Conservation (phyloP, 768 basidiomycete genomes). For the Tricholoma sp. region DNA sequence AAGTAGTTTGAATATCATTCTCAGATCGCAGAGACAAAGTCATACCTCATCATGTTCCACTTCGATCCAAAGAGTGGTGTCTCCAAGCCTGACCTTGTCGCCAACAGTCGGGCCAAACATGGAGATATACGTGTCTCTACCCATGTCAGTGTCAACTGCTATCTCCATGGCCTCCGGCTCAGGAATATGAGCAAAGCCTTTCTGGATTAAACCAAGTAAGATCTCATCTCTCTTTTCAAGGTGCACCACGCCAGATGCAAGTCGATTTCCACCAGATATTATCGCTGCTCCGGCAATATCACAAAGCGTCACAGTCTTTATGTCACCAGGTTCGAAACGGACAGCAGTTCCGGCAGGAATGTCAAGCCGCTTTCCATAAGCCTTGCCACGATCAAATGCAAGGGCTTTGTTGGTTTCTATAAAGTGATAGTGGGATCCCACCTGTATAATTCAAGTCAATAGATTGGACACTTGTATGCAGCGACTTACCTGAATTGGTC, state of each 20-base stretch:
- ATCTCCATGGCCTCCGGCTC: slow-evolving; percentile 60
- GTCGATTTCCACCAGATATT: slow-evolving; percentile 74
- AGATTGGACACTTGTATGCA: slow-evolving; percentile 3
- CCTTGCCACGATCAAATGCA: slow-evolving; percentile 73
- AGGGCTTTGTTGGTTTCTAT: slow-evolving; percentile 82
- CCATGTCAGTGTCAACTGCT: slow-evolving; percentile 47
- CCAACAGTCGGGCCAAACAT: slow-evolving; percentile 97
- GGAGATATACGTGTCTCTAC: slow-evolving; percentile 72
- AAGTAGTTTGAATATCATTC: neutral
- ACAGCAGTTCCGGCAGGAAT: slow-evolving; percentile 94
- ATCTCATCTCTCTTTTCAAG: slow-evolving; percentile 39
- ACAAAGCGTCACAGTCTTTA: slow-evolving; percentile 78
- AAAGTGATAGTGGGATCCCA: slow-evolving; percentile 95
- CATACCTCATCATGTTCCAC: slow-evolving; percentile 79
- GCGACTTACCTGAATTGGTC: slow-evolving; percentile 77
- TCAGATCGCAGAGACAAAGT: slow-evolving; percentile 1
- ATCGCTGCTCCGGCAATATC: slow-evolving; percentile 65
- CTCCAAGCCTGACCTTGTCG: slow-evolving; percentile 83
- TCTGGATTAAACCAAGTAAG: slow-evolving; percentile 42
- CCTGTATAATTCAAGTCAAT: slow-evolving; percentile 34
- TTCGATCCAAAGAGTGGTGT: slow-evolving; percentile 87
- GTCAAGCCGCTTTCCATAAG: slow-evolving; percentile 85
- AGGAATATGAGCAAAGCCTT: slow-evolving; percentile 65
- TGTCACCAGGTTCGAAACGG: slow-evolving; percentile 92
- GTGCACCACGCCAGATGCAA: slow-evolving; percentile 57